phyloP scores from a whole-genome alignment of 228 moss, liverwort and hornwort genomes.

The Sphagnum fallax region DNA sequence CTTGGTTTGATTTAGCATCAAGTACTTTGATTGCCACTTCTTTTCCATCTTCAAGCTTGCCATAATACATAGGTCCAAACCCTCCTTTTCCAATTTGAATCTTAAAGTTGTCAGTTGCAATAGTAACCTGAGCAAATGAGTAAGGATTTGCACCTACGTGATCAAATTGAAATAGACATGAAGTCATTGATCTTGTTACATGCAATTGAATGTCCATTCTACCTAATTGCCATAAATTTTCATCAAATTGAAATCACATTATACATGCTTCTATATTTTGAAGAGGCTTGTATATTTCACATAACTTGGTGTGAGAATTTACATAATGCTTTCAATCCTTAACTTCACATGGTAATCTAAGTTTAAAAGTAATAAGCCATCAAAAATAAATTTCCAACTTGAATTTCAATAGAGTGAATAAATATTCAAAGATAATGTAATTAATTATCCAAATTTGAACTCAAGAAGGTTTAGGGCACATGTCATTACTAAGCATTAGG shows the following conservation, averaged over 20 bases:
- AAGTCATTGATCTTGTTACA: too few relatives aligned
- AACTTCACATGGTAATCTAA: not conserved
- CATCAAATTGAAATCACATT: too few relatives aligned
- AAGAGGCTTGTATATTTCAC: not conserved
- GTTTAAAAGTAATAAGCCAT: too few relatives aligned
- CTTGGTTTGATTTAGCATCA: slow-evolving; percentile 2
- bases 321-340: not conserved
- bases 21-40: slow-evolving; percentile 38
- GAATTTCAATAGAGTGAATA: too few relatives aligned
- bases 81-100: slow-evolving; percentile 20
- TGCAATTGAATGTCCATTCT: too few relatives aligned
- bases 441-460: too few relatives aligned
- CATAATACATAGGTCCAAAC: slow-evolving; percentile 29
- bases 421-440: too few relatives aligned
- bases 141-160: slow-evolving; percentile 2
- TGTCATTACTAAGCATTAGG: too few relatives aligned
- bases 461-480: too few relatives aligned
- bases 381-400: too few relatives aligned
- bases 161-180: too few relatives aligned
- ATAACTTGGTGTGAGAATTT: not conserved
- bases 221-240: too few relatives aligned
- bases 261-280: not conserved
- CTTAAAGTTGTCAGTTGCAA: slow-evolving; percentile 26
- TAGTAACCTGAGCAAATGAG: slow-evolving; percentile 9
- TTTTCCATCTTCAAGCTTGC: slow-evolving; percentile 18